Base-by-base conservation (phyloP, 2,329 filamentous ascomycete species). In the Penicillium sp. region DNA sequence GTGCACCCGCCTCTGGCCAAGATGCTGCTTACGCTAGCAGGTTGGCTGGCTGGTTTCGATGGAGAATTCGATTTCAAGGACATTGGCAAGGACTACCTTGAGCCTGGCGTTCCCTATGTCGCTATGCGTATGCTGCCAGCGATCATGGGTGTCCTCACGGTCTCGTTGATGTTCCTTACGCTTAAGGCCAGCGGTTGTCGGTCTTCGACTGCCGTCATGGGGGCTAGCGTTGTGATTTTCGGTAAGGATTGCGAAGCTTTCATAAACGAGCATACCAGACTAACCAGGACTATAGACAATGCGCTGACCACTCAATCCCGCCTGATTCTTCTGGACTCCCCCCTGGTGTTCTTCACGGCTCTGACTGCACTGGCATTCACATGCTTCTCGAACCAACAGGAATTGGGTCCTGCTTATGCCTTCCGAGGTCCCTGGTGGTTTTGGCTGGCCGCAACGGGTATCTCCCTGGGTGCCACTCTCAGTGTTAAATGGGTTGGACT, bases 401-500 rank as follows among this genome's bases (percentile, higher is more conserved):
- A 99, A 73, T 88, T 92, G 66, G 94, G 94, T 20, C 92, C 92
- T 9, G 80, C 85, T 15, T 89, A 92, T 76, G 93, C 94, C 20
- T 99, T 99, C 78, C 81, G 87, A 63, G 84, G 89, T 8, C 88
- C 86, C 68, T 99, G 94, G 94, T 99, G 94, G 94, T 97, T 97
- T 79, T 99, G 94, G 93, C 83, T 99, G 52, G 82, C 83, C 54
- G 86, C 90, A 71, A 95, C 90, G 43, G 94, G 94, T 66, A 78
- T 99, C 42, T 89, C 89, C 35, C 81, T 99, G 49, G 94, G 94
- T 59, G 88, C 93, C 49, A 97, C 94, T 7, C 85, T 88, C 59
- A 97, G 93, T 78, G 92, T 97, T 69, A 99, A 99, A 80, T 99
- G 94, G 94, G 94, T 99, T 69, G 94, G 94, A 49, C 82, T 99